Evolutionary conservation across 169 alveolate species (phyloP).

Genomic region (Plasmodium vivax): DNA sequence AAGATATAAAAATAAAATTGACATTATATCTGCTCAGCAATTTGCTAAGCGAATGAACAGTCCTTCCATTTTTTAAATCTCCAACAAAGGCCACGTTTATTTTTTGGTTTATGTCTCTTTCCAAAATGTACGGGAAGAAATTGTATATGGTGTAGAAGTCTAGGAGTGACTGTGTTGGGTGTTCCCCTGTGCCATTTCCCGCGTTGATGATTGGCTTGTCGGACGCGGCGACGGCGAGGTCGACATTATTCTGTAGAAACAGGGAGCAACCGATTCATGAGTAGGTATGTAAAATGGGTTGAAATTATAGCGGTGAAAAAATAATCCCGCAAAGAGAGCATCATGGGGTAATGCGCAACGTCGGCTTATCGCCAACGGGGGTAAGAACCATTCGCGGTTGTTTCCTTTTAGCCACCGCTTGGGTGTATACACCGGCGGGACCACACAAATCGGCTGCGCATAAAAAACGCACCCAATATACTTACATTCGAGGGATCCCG

Average conservation of each 20-base stretch:
- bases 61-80: conserved; percentile 87
- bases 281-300: background rate
- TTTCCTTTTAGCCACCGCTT: background rate
- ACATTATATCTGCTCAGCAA: conserved; percentile 85
- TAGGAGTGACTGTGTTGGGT: conserved; percentile 89
- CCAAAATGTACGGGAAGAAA: conserved; percentile 77
- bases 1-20: conserved; percentile 78
- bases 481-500: conserved; percentile 73
- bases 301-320: background rate
- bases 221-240: conserved; percentile 57
- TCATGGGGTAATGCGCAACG: background rate
- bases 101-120: conserved; percentile 29
- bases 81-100: conserved; percentile 84
- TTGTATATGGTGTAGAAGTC: conserved; percentile 85
- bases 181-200: conserved; percentile 90
- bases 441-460: background rate
- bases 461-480: background rate
- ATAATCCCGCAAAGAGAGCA: background rate
- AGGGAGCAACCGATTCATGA: background rate
- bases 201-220: conserved; percentile 86
- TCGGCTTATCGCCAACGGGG: background rate
- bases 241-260: conserved; percentile 63
- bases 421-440: background rate
- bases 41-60: conserved; percentile 87
- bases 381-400: background rate